phyloP scores from a whole-genome alignment of 1,284 basidiomycete species.

The Rhodotorula mucilaginosa region DNA sequence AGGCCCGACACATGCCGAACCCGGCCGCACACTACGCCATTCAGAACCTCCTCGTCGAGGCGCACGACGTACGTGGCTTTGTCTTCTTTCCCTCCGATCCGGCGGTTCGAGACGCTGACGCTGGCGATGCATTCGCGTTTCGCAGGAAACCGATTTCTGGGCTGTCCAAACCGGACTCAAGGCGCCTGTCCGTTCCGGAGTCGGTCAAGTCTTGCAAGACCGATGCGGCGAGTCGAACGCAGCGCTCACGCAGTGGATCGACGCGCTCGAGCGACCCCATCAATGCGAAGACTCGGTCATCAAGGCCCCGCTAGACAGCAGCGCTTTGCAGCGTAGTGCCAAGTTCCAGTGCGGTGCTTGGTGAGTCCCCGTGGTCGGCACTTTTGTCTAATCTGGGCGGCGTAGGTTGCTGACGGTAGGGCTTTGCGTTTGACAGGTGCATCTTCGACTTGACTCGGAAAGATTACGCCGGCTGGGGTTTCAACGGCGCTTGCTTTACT shows the following conservation, averaged over 20 bases:
- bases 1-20: conserved; percentile 19
- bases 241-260: conserved; percentile 29
- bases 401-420: background rate
- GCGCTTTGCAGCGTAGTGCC: conserved; percentile 16
- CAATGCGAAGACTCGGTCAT: conserved; percentile 8
- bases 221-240: conserved; percentile 29
- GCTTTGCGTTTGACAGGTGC: conserved; percentile 6
- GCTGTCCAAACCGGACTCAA: conserved; percentile 23
- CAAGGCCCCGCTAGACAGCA: background rate
- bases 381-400: background rate
- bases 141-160: conserved; percentile 29
- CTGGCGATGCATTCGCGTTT: background rate
- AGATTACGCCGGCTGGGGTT: conserved; percentile 27
- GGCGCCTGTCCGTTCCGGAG: conserved; percentile 16
- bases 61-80: conserved; percentile 4
- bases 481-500: conserved; percentile 28
- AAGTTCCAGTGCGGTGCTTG: conserved; percentile 30
- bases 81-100: background rate
- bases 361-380: background rate
- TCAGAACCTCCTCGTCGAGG: conserved; percentile 25
- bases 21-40: conserved; percentile 32
- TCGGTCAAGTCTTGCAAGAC: conserved; percentile 27
- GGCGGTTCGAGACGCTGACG: background rate
- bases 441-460: conserved; percentile 26
- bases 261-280: conserved; percentile 21